Evolutionary conservation across 345 rosid species (phyloP).

Genomic region (Pugionium dolabratum): DNA sequence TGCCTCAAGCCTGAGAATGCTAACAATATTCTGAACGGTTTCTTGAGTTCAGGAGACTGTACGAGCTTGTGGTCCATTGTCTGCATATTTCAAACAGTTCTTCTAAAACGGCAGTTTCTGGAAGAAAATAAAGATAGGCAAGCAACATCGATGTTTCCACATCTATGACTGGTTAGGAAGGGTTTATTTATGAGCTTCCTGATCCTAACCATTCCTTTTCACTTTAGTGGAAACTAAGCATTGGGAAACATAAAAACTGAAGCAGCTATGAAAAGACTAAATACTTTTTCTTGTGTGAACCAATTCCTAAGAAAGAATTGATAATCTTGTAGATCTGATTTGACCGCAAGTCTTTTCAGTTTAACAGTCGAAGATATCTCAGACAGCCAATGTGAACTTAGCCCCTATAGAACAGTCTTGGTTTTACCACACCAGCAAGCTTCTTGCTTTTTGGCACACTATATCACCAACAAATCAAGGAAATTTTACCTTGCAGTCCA

Average conservation of each 20-base stretch:
- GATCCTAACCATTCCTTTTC: too few species aligned
- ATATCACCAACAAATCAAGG: constrained; percentile 18
- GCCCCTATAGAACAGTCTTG: constrained; percentile 16
- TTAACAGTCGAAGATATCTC: background rate
- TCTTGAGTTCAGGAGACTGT: constrained; percentile 47
- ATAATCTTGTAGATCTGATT: constrained; percentile 6
- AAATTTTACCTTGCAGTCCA: constrained; percentile 86
- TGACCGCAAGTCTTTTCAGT: constrained; percentile 13
- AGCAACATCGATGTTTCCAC: constrained; percentile 21
- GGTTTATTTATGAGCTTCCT: too few species aligned
- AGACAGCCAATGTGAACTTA: constrained; percentile 14
- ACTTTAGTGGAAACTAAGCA: too few species aligned
- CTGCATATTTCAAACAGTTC: constrained; percentile 49
- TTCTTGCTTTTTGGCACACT: constrained; percentile 3
- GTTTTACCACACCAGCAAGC: constrained; percentile 21
- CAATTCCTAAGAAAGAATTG: background rate
- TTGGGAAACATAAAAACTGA: too few species aligned
- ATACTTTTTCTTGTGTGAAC: too few species aligned
- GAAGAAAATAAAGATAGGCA: constrained; percentile 15
- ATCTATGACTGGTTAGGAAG: too few species aligned
- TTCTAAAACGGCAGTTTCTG: constrained; percentile 42
- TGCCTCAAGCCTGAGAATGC: constrained; percentile 95
- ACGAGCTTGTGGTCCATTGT: constrained; percentile 78
- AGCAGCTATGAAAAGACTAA: too few species aligned
- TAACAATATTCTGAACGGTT: constrained; percentile 75